Evolutionary conservation across 2,329 filamentous ascomycete species (phyloP).

Genomic region (Fusarium sp.): DNA sequence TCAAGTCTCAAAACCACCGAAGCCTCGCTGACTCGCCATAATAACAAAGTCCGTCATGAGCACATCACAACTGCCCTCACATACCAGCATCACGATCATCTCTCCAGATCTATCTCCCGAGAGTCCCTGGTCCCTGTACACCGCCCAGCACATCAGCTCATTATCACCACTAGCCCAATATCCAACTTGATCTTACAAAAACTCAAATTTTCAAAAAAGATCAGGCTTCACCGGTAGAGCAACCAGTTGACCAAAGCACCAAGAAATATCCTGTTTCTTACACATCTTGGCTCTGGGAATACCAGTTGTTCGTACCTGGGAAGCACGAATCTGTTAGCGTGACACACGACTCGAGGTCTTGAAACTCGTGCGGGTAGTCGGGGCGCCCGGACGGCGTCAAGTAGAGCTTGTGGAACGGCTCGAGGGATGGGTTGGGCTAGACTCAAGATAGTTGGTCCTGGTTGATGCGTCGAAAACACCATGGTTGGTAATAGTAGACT

Average conservation of each 20-base stretch:
- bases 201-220: neutral
- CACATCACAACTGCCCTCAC: slow-evolving; percentile 1
- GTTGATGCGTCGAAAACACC: neutral
- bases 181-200: neutral
- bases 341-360: slow-evolving; percentile 20
- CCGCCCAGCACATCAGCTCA: slow-evolving; percentile 2
- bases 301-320: neutral
- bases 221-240: slow-evolving; percentile 23
- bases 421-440: neutral
- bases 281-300: neutral
- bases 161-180: neutral
- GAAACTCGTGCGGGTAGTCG: slow-evolving; percentile 21
- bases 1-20: neutral
- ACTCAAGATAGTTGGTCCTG: neutral
- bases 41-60: neutral
- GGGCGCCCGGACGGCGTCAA: slow-evolving; percentile 19
- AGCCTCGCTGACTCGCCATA: slow-evolving; percentile 12
- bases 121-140: slow-evolving; percentile 11
- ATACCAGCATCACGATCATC: slow-evolving; percentile 5
- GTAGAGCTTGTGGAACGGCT: slow-evolving; percentile 13
- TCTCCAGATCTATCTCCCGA: neutral
- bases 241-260: slow-evolving; percentile 1
- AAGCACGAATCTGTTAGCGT: slow-evolving; percentile 26
- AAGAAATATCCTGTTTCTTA: slow-evolving; percentile 18
- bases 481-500: neutral